Base-by-base conservation (phyloP, 805 yeast species). In the Saturnispora sekii region DNA sequence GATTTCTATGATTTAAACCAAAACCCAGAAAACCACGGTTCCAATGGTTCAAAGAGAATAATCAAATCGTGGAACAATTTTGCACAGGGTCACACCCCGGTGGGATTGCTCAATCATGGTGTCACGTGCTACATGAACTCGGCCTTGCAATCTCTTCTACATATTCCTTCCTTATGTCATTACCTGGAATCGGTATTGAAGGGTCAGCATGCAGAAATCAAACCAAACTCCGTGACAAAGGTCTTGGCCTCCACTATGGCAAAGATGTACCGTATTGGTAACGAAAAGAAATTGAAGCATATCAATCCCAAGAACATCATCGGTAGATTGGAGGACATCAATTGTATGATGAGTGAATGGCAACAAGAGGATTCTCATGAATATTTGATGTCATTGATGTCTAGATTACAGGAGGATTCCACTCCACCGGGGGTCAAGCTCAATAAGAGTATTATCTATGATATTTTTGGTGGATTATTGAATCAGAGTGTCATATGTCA, bases 341-440 rank as follows among this genome's bases (percentile, higher is more conserved):
- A 88, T 63, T 86, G 95, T 60, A 85, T 86, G 95, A 87, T 89
- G 95, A 79, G 88, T 38, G 93, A 81, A 61, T 89, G 96, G 96
- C 89, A 87, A 63, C 98, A 93, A 62, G 97, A 93, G 63, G 98
- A 93, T 64, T 84, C 96, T 0, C 98, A 93, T 64, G 98, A 93
- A 64, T 93, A 89, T 65, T 86, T 83, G 61, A 89, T 89, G 97
- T 85, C 95, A 10, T 68, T 89, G 49, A 73, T 89, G 72, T 77
- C 90, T 7, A 67, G 96, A 43, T 65, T 89, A 43, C 97, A 89
- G 64, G 97, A 89, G 59, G 97, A 89, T 59, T 74, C 86, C 10
- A 87, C 93, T 1, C 97, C 97, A 32, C 81, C 76, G 58, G 96
- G 96, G n/a, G 73, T 68, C 39, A 89, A 89, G 59, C 68, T 89